phyloP scores from a whole-genome alignment of 768 basidiomycete genomes.

The Amylocystis lapponica region DNA sequence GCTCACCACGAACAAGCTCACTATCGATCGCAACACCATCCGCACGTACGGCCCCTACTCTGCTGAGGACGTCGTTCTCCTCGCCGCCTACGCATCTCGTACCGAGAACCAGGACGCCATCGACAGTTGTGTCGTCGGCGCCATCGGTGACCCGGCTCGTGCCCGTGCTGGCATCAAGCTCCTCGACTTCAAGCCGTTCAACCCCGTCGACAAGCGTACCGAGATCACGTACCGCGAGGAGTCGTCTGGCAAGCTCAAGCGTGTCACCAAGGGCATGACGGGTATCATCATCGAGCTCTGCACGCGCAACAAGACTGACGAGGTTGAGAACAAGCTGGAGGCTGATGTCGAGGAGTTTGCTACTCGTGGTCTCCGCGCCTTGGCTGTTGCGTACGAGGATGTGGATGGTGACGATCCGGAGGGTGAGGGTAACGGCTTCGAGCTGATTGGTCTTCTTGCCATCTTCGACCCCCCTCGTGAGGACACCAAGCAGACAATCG shows the following conservation, averaged over 20 bases:
- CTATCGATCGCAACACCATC: constrained; percentile 90
- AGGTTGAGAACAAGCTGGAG: constrained; percentile 87
- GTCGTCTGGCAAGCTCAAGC: constrained; percentile 92
- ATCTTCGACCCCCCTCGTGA: constrained; percentile 98
- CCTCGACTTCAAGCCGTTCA: constrained; percentile 99
- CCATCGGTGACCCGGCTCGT: constrained; percentile 62
- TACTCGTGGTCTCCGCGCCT: constrained; percentile 91
- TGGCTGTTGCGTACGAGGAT: constrained; percentile 95
- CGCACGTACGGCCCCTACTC: constrained; percentile 87
- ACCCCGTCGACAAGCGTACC: constrained; percentile 98
- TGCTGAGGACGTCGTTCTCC: constrained; percentile 86
- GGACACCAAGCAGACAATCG: constrained; percentile 98
- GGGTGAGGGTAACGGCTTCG: constrained; percentile 93
- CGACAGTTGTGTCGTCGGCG: constrained; percentile 78
- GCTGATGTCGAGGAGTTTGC: constrained; percentile 96
- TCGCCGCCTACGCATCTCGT: constrained; percentile 93
- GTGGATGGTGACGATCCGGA: constrained; percentile 77
- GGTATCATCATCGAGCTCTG: constrained; percentile 97
- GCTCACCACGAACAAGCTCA: constrained; percentile 98
- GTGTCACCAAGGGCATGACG: constrained; percentile 99
- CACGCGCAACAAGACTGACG: constrained; percentile 94
- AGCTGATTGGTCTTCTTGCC: constrained; percentile 92
- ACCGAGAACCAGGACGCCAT: constrained; percentile 99
- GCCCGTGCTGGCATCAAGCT: constrained; percentile 94
- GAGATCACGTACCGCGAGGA: constrained; percentile 97